Evolutionary conservation across 2,329 filamentous ascomycete species (phyloP), one percentile per base, ranked within the genome.

Genomic region (Coniochaeta sp.): DNA sequence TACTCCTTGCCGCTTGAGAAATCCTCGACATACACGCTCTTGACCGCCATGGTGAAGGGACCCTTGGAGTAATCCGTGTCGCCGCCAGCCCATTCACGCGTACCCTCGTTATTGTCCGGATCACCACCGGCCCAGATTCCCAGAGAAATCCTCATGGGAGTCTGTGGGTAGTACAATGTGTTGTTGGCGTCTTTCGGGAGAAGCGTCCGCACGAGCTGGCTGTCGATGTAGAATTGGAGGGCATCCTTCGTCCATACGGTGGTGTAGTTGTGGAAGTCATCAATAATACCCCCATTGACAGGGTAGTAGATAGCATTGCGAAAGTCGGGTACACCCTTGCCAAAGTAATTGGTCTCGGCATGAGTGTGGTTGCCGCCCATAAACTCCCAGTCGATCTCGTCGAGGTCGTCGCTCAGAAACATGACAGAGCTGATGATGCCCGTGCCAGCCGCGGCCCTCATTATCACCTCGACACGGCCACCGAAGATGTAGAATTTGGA

Each of bases 321-420:
- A 69, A 74, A 64, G 73, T 87, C 65, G 69, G 82, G 72, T 71
- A 69, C 74, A 48, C 87, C 88, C 72, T 91, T 90, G 65, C 87
- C 85, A 61, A 87, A 92, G 71, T 86, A 92, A 72, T 92, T 91
- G 58, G 81, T 85, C 60, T 87, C 77, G 8, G 81, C 86, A 30
- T 76, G 69, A 14, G 75, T 80, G 51, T 72, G 68, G 62, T 89
- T 85, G 52, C 77, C 77, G 45, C 89, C 89, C 53, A 90, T 77
- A 63, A 89, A 87, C 64, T 94, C 89, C 81, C 89, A 92, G 64
- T 96, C 91, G 38, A 95, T 84, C 69, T 95, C 89, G 65, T 95
- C 91, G 13, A 92, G 77, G 60, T 91, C 85, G 59, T 94, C 86
- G 49, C 87, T 92, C 58, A 94, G 77, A 67, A 92, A 78, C 65